Evolutionary conservation across 768 basidiomycete species (phyloP).

Genomic region (Trametes cinnabarina): DNA sequence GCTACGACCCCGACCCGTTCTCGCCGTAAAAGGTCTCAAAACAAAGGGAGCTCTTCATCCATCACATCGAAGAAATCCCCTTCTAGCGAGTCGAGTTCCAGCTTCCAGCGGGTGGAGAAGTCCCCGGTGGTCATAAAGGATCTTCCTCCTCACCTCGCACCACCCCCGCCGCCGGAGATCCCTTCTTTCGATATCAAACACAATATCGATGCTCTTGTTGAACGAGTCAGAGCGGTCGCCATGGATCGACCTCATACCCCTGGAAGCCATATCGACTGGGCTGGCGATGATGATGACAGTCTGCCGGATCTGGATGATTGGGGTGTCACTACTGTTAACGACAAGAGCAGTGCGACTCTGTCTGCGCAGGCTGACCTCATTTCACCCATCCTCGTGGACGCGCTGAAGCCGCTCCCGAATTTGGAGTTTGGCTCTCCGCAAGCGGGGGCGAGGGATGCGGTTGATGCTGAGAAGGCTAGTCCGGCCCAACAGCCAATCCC

Average conservation of each 20-base stretch:
- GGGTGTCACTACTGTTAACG: slow-evolving; percentile 51
- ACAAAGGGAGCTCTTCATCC: slow-evolving; percentile 31
- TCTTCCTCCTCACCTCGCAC: slow-evolving; percentile 54
- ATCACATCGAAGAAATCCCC: slow-evolving; percentile 22
- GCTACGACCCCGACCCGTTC: slow-evolving; percentile 24
- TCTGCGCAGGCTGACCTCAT: slow-evolving; percentile 33
- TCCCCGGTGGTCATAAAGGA: slow-evolving; percentile 45
- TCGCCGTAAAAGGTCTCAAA: slow-evolving; percentile 51
- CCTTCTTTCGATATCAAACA: slow-evolving; percentile 49
- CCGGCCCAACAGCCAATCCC: neutral
- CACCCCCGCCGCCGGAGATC: slow-evolving; percentile 32
- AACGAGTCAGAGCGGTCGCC: slow-evolving; percentile 70
- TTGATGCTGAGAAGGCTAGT: neutral
- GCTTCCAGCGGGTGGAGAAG: slow-evolving; percentile 21
- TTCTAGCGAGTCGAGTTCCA: slow-evolving; percentile 17
- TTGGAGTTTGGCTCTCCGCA: slow-evolving; percentile 24
- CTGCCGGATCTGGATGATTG: slow-evolving; percentile 85
- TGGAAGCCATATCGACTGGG: slow-evolving; percentile 86
- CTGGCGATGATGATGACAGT: slow-evolving; percentile 78
- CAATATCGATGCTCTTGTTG: slow-evolving; percentile 74
- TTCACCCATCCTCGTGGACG: slow-evolving; percentile 66
- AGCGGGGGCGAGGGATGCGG: neutral
- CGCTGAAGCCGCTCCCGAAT: slow-evolving; percentile 60
- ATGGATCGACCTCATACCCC: slow-evolving; percentile 71
- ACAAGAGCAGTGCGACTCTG: neutral